Percentiles rank a stretch among this genome's conserved stretches.
Conservation (phyloP, 192 early-diverging fungal genomes). For the Gorgonomyces haynaldii region DNA sequence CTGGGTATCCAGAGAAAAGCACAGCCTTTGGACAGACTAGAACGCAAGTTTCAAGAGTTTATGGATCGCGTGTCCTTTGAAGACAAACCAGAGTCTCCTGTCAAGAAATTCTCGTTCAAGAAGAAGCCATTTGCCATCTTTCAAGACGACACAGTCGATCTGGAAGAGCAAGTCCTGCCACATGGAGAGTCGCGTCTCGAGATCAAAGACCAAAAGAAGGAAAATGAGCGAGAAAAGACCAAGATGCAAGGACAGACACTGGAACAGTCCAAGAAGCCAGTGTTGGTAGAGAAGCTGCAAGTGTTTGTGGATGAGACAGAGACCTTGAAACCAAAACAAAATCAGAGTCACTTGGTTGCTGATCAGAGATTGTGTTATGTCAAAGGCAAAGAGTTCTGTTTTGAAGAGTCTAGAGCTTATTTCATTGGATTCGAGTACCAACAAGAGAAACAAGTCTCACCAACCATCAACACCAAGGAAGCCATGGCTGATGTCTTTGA, state of each 20-base stretch:
- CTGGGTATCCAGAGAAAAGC: conserved; percentile 61
- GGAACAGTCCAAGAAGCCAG: no score
- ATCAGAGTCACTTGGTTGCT: not conserved
- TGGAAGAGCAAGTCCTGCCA: not conserved
- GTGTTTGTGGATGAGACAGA: not conserved
- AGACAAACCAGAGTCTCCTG: not conserved
- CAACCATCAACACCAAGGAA: conserved; percentile 45
- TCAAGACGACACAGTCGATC: not conserved
- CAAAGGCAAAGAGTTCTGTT: conserved; percentile 17
- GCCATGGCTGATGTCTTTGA: conserved; percentile 35
- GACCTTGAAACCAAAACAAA: conserved; percentile 5
- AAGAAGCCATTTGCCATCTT: not conserved
- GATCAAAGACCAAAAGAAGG: conserved; percentile 33
- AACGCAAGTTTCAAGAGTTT: conserved; percentile 35
- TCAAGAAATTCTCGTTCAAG: conserved; percentile 2
- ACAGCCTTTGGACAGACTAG: conserved; percentile 53
- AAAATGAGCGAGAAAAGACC: conserved; percentile 50
- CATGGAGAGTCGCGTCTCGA: not conserved
- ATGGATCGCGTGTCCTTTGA: not conserved
- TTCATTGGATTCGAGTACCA: not conserved
- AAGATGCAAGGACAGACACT: conserved; percentile 52
- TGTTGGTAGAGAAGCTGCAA: no score
- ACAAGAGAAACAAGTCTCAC: conserved; percentile 14
- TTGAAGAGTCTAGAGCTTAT: conserved; percentile 23
- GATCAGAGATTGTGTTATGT: not conserved